A percentile compares a stretch with the other conserved stretches of the same genome.
phyloP scores from a whole-genome alignment of 225 moss, liverwort and hornwort species.

The Physcomitrellopsis africana region DNA sequence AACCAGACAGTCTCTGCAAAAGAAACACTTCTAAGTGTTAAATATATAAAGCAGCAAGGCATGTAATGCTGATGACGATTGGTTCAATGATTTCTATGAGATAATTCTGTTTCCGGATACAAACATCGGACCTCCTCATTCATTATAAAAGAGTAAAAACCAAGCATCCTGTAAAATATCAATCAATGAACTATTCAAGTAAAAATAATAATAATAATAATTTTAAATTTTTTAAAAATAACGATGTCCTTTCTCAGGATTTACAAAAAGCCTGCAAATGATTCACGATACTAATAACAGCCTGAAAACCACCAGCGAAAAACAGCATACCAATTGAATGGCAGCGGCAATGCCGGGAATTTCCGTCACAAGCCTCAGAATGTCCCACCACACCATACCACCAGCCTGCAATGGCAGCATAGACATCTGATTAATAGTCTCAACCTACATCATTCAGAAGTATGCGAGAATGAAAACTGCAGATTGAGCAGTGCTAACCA shows the following conservation, averaged over 20 bases:
- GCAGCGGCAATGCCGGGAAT: slow-evolving; percentile 76
- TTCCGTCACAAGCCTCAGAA: slow-evolving; percentile 66
- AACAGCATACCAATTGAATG: slow-evolving; percentile 56
- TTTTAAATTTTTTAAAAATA: too few relatives aligned
- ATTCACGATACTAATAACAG: too few relatives aligned
- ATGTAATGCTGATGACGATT: too few relatives aligned
- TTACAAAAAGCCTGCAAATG: too few relatives aligned
- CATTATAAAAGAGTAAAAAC: too few relatives aligned
- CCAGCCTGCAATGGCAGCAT: slow-evolving; percentile 67
- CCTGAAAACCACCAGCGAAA: neutral
- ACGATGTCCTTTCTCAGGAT: too few relatives aligned
- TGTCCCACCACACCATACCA: slow-evolving; percentile 99
- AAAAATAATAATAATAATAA: too few relatives aligned
- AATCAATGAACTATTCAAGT: too few relatives aligned
- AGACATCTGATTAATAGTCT: neutral
- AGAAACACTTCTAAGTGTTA: neutral
- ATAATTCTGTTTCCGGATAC: too few relatives aligned
- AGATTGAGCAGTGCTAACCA: neutral
- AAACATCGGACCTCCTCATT: too few relatives aligned
- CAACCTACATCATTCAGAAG: neutral
- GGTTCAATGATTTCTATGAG: too few relatives aligned
- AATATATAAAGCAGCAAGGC: neutral
- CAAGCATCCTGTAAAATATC: too few relatives aligned
- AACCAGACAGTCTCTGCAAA: slow-evolving; percentile 84
- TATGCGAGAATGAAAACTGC: neutral